Percentiles rank a stretch among this genome's conserved stretches.
Evolutionary conservation across 108 stramenopile genomes (phyloP).

Genomic region (Conticribra guillardii): DNA sequence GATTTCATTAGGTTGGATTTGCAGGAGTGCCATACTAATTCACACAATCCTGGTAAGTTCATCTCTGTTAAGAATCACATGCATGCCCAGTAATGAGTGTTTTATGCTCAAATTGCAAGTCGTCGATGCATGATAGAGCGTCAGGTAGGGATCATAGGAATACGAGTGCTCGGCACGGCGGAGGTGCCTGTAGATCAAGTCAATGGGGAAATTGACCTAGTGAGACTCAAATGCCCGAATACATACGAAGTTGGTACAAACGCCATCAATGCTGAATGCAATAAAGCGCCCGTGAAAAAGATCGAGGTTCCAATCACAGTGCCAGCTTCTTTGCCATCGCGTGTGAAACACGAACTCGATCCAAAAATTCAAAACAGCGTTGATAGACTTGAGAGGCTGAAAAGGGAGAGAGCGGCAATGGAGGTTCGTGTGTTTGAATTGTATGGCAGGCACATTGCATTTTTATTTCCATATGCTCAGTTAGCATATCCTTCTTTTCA

Average conservation of each 20-base stretch:
- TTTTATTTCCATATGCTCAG: not conserved
- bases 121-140: conserved; percentile 9
- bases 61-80: too few relatives aligned
- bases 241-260: too few relatives aligned
- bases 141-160: conserved; percentile 56
- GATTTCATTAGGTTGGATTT: conserved; percentile 45
- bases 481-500: not conserved
- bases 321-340: conserved; percentile 24
- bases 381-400: conserved; percentile 41
- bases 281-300: conserved; percentile 20
- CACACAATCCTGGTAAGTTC: conserved; percentile 42
- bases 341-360: conserved; percentile 39
- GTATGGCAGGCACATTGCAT: not conserved
- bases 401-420: conserved; percentile 41
- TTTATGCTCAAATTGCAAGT: too few relatives aligned
- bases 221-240: too few relatives aligned
- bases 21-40: conserved; percentile 35
- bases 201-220: too few relatives aligned
- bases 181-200: too few relatives aligned
- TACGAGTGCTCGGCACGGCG: conserved; percentile 32
- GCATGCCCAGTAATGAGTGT: too few relatives aligned
- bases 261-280: not conserved
- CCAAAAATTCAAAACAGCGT: conserved; percentile 38
- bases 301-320: conserved; percentile 17
- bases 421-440: conserved; percentile 32